phyloP scores from a whole-genome alignment of 139 green algal species.

The Tetradesmus obliquus region DNA sequence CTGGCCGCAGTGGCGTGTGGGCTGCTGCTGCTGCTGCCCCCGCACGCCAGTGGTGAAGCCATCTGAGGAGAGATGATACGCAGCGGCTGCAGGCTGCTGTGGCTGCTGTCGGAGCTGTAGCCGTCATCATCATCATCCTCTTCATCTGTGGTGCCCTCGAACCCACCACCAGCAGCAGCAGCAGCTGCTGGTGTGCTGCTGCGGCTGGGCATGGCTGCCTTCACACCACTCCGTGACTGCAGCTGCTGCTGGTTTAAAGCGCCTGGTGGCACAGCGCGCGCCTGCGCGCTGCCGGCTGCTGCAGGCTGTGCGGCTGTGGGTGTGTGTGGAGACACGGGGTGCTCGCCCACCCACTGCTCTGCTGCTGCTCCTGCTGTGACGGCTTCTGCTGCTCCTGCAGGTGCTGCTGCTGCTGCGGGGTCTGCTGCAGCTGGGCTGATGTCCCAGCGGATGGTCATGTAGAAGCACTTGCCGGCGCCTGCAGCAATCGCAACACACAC shows the following conservation, averaged over 20 bases:
- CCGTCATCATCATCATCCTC: neutral
- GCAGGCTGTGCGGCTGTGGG: neutral
- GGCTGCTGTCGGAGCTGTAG: neutral
- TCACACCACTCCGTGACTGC: neutral
- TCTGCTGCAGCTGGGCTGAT: neutral
- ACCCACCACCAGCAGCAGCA: neutral
- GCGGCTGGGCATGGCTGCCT: neutral
- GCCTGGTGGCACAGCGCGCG: neutral
- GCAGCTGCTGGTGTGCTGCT: constrained; percentile 7
- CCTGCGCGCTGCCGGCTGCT: neutral
- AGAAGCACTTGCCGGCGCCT: constrained; percentile 42
- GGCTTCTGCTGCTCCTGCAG: neutral
- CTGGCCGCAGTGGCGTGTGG: neutral
- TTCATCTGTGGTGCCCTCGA: neutral
- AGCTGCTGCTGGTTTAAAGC: neutral
- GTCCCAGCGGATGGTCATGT: constrained; percentile 31
- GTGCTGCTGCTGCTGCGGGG: neutral
- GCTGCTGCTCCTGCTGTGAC: neutral
- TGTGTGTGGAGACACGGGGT: neutral
- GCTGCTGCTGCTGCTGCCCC: neutral
- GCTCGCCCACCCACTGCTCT: neutral
- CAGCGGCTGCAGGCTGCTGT: neutral
- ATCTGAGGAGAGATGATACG: neutral
- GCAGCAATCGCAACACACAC: neutral
- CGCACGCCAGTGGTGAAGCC: neutral